A percentile compares a stretch with the other conserved stretches of the same genome.
Evolutionary conservation across 2,329 filamentous ascomycete species (phyloP).

Genomic region (Monosporascus sp.): DNA sequence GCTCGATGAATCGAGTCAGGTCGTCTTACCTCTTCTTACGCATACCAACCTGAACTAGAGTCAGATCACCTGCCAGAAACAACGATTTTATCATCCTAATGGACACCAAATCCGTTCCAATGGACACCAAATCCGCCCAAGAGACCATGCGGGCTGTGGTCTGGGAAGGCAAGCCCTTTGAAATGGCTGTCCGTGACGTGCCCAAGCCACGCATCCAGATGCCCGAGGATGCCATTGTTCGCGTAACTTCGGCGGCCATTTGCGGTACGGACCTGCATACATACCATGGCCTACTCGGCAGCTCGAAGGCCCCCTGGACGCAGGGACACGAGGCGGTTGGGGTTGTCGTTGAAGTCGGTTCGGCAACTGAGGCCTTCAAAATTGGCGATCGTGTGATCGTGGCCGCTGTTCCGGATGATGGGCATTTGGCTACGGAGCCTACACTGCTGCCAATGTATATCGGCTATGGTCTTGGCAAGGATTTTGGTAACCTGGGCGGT

Average conservation of each 20-base stretch:
- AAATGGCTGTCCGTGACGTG: conserved; percentile 10
- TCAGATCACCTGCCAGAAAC: too few species aligned
- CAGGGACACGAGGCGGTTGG: conserved; percentile 39
- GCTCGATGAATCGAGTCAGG: too few species aligned
- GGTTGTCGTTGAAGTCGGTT: conserved; percentile 29
- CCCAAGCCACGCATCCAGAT: conserved; percentile 6
- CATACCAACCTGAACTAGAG: too few species aligned
- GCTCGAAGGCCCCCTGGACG: conserved; percentile 10
- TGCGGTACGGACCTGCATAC: conserved; percentile 31
- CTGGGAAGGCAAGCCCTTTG: conserved; percentile 6
- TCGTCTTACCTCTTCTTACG: too few species aligned
- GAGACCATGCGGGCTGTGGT: conserved; percentile 4
- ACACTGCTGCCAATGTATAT: not conserved
- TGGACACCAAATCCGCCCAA: not conserved
- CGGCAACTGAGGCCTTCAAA: conserved; percentile 26
- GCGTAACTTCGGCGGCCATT: conserved; percentile 27
- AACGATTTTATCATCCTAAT: not conserved
- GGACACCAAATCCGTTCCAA: not conserved
- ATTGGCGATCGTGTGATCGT: conserved; percentile 37
- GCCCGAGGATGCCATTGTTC: conserved; percentile 29
- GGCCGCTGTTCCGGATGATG: conserved; percentile 16
- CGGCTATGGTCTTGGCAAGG: not conserved
- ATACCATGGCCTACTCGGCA: conserved; percentile 22
- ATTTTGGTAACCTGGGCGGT: not conserved
- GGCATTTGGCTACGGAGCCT: conserved; percentile 1